A percentile compares a stretch with the other conserved stretches of the same genome.
Conservation (phyloP, 345 rosid species). For the Draba incana region DNA sequence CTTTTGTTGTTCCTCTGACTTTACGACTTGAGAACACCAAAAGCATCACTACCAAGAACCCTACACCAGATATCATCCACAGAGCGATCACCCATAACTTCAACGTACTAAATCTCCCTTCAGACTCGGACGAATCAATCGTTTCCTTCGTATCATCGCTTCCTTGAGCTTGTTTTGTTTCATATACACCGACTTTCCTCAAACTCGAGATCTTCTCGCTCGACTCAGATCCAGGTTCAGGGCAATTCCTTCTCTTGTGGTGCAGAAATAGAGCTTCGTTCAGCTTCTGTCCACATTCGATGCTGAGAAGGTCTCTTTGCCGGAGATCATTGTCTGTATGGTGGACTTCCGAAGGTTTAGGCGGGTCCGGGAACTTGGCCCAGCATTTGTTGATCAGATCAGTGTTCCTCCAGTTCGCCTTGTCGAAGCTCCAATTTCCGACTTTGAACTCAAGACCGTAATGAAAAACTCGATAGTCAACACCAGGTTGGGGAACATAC, state of each 20-base stretch:
- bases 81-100: constrained; percentile 70
- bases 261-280: constrained; percentile 82
- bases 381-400: constrained; percentile 83
- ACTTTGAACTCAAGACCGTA: constrained; percentile 89
- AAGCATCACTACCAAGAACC: constrained; percentile 62
- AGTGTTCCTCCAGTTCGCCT: constrained; percentile 86
- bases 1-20: constrained; percentile 58
- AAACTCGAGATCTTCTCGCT: constrained; percentile 24
- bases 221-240: constrained; percentile 45
- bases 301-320: constrained; percentile 81
- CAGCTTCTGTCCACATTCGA: constrained; percentile 83
- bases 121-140: constrained; percentile 37
- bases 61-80: constrained; percentile 78
- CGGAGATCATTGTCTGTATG: constrained; percentile 50
- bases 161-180: constrained; percentile 23
- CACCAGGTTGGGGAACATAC: constrained; percentile 78
- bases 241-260: constrained; percentile 76
- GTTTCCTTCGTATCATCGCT: constrained; percentile 46
- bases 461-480: constrained; percentile 85
- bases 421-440: constrained; percentile 97
- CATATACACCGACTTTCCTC: constrained; percentile 37
- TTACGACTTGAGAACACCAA: constrained; percentile 60
- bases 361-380: constrained; percentile 93
- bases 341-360: constrained; percentile 61
- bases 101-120: constrained; percentile 63